phyloP scores from a whole-genome alignment of 169 alveolate genomes.

The Prorocentrum cordatum region DNA sequence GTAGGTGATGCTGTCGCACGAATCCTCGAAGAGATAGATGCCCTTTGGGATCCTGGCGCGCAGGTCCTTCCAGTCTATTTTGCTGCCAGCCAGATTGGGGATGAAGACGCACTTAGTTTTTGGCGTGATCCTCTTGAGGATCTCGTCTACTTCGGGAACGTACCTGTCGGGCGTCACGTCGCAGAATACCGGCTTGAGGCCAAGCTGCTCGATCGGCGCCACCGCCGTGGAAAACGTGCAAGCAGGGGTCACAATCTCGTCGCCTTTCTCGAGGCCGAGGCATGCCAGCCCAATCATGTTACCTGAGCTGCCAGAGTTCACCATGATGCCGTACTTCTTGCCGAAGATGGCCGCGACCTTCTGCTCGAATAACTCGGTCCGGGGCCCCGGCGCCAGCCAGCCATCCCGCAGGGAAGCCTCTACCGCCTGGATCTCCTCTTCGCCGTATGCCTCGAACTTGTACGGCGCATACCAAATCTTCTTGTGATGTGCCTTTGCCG shows the following conservation, averaged over 20 bases:
- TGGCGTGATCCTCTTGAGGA: background rate
- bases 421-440: conserved; percentile 24
- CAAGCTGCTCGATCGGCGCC: conserved; percentile 46
- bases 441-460: conserved; percentile 65
- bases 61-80: conserved; percentile 42
- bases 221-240: conserved; percentile 30
- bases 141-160: background rate
- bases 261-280: background rate
- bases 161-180: conserved; percentile 37
- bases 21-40: conserved; percentile 8
- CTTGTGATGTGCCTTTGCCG: no score
- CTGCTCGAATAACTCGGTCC: background rate
- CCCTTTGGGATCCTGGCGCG: no score
- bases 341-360: background rate
- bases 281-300: conserved; percentile 52
- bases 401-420: conserved; percentile 27
- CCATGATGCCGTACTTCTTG: conserved; percentile 19
- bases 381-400: conserved; percentile 62
- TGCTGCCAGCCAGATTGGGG: conserved; percentile 64
- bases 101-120: conserved; percentile 32
- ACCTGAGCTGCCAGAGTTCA: conserved; percentile 60
- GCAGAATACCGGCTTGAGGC: conserved; percentile 31
- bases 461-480: conserved; percentile 57
- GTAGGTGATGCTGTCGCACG: conserved; percentile 66
- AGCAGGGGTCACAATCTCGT: background rate